Percentiles rank a stretch among this genome's conserved stretches.
Evolutionary conservation across 176 grass and related monocot species (phyloP).

Genomic region (Avena insularis): DNA sequence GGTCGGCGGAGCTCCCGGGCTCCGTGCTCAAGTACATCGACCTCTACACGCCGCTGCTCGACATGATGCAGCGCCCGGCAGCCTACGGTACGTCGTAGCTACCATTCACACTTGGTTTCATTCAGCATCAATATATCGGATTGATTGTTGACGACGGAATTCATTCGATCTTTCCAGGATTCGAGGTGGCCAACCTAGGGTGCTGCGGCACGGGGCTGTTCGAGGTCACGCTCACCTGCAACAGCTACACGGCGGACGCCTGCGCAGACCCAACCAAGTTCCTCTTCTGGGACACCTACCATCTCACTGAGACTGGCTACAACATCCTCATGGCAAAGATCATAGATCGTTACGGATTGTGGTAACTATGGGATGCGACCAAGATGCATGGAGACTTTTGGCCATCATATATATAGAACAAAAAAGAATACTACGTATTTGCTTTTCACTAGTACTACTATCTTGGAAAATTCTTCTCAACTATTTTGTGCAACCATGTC

Average conservation of each 20-base stretch:
- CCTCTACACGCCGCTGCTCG: slow-evolving; percentile 67
- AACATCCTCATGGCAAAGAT: slow-evolving; percentile 56
- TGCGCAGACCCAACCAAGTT: slow-evolving; percentile 65
- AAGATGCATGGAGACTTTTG: not conserved
- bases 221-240: slow-evolving; percentile 77
- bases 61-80: slow-evolving; percentile 67
- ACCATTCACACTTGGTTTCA: too few relatives aligned
- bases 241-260: slow-evolving; percentile 52
- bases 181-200: slow-evolving; percentile 65
- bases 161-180: slow-evolving; percentile 41
- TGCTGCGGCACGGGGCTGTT: slow-evolving; percentile 84
- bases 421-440: not conserved
- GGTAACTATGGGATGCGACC: not conserved
- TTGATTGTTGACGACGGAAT: too few relatives aligned
- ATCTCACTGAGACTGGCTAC: slow-evolving; percentile 80
- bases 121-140: too few relatives aligned
- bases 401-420: too few relatives aligned
- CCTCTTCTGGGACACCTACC: slow-evolving; percentile 87
- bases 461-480: not conserved
- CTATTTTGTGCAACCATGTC: not conserved
- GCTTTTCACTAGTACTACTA: too few relatives aligned
- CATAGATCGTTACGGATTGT: slow-evolving; percentile 48
- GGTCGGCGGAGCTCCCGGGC: slow-evolving; percentile 49
- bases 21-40: slow-evolving; percentile 66
- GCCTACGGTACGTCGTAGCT: slow-evolving; percentile 54